Evolutionary conservation across 257 asterid species (phyloP).

Genomic region (Scutellaria galericulata): DNA sequence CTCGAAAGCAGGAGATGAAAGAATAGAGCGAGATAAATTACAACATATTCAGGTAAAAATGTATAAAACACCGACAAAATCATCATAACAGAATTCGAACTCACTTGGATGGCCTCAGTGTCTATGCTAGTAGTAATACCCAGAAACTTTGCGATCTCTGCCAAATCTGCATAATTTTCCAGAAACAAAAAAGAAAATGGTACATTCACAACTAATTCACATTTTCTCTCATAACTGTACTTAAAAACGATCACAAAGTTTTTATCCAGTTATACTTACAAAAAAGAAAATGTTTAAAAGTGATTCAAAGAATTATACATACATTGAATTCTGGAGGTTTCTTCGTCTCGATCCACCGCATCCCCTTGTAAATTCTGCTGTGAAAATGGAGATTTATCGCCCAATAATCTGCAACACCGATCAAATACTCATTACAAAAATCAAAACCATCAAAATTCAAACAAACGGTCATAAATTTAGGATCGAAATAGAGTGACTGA

Average conservation of each 20-base stretch:
- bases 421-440: background rate
- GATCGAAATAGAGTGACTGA: background rate
- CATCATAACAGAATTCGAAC: conserved; percentile 36
- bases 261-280: background rate
- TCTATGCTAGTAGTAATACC: conserved; percentile 89
- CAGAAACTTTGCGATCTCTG: conserved; percentile 96
- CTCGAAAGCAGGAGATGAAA: background rate
- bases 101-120: conserved; percentile 93
- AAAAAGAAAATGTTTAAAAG: background rate
- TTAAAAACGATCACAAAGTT: conserved; percentile 3
- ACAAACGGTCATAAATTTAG: background rate
- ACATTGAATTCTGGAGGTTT: conserved; percentile 97
- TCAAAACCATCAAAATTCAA: background rate
- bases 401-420: conserved; percentile 67
- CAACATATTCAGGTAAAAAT: conserved; percentile 7
- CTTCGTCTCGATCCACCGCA: conserved; percentile 92
- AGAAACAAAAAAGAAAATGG: conserved; percentile 13
- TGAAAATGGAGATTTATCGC: conserved; percentile 93
- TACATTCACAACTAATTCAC: conserved; percentile 9
- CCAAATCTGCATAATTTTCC: conserved; percentile 70
- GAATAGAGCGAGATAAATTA: background rate
- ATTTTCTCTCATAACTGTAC: background rate
- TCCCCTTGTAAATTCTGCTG: conserved; percentile 96
- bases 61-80: background rate
- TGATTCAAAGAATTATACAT: conserved; percentile 16